Conservation (phyloP, 495 filamentous ascomycete species). For the Emericellopsis terricola region DNA sequence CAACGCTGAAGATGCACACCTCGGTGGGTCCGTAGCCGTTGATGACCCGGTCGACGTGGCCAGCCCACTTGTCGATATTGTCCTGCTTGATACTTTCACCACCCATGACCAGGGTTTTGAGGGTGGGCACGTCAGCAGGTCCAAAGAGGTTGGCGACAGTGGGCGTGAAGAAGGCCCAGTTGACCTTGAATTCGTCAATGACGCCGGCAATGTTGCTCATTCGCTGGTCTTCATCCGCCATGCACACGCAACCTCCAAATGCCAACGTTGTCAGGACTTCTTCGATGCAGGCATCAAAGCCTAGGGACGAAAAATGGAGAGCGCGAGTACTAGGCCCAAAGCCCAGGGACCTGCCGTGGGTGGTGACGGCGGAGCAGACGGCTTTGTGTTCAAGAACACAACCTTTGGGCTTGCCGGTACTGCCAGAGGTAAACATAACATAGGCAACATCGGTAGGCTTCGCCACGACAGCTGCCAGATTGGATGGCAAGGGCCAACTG, state of each 20-base stretch:
- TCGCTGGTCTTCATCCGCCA: conserved; percentile 26
- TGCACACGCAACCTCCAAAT: conserved; percentile 30
- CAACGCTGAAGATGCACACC: background rate
- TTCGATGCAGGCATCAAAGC: conserved; percentile 46
- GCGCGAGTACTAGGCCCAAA: conserved; percentile 25
- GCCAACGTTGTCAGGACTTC: conserved; percentile 50
- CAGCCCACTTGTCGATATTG: conserved; percentile 1
- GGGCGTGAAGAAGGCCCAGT: conserved; percentile 30
- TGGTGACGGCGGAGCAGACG: conserved; percentile 11
- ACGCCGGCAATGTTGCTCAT: conserved; percentile 18
- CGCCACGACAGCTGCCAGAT: no score
- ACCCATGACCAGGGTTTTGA: conserved; percentile 13
- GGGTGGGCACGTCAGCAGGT: conserved; percentile 14
- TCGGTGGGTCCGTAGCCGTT: conserved; percentile 1
- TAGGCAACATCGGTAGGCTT: conserved; percentile 23
- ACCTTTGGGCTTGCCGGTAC: conserved; percentile 30
- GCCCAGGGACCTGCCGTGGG: conserved; percentile 22
- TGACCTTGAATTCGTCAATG: conserved; percentile 25
- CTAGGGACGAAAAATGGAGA: conserved; percentile 51
- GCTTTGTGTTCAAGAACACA: conserved; percentile 21
- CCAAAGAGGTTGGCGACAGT: conserved; percentile 22
- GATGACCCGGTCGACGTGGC: conserved; percentile 4
- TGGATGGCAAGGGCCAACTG: no score
- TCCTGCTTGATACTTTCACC: conserved; percentile 7
- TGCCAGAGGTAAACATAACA: conserved; percentile 37